phyloP scores from a whole-genome alignment of 2,329 filamentous ascomycete species.

The Elsinoe batatas region DNA sequence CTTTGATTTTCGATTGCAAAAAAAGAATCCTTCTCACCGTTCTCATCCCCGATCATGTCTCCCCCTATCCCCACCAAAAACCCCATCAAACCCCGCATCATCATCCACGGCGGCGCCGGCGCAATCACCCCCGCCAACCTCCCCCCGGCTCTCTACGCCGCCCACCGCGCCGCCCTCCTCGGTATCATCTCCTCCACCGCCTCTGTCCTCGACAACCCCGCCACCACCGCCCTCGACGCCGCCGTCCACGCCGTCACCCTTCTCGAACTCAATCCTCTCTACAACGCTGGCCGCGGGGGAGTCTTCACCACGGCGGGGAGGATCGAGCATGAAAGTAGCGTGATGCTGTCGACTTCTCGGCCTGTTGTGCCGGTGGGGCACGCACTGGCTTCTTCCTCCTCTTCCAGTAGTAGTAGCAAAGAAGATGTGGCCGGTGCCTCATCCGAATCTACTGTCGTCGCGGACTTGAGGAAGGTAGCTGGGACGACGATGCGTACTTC shows the following conservation, averaged over 20 bases:
- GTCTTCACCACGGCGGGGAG: constrained; percentile 76
- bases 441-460: neutral
- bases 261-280: constrained; percentile 71
- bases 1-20: no score
- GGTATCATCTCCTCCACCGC: constrained; percentile 26
- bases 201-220: constrained; percentile 22
- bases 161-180: constrained; percentile 31
- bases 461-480: constrained; percentile 56
- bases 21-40: no score
- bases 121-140: constrained; percentile 36
- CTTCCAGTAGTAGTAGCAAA: neutral
- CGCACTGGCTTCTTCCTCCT: neutral
- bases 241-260: constrained; percentile 65
- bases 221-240: constrained; percentile 56
- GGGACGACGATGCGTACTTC: constrained; percentile 66
- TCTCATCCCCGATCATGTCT: neutral
- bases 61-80: neutral
- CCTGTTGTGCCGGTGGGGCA: neutral
- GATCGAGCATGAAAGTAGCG: constrained; percentile 76
- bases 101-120: constrained; percentile 40
- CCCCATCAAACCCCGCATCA: constrained; percentile 33
- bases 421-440: no score
- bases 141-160: constrained; percentile 26
- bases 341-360: constrained; percentile 68
- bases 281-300: constrained; percentile 75